Evolutionary conservation across 2,329 filamentous ascomycete genomes (phyloP).

Genomic region (Aspergillus eucalypticola): DNA sequence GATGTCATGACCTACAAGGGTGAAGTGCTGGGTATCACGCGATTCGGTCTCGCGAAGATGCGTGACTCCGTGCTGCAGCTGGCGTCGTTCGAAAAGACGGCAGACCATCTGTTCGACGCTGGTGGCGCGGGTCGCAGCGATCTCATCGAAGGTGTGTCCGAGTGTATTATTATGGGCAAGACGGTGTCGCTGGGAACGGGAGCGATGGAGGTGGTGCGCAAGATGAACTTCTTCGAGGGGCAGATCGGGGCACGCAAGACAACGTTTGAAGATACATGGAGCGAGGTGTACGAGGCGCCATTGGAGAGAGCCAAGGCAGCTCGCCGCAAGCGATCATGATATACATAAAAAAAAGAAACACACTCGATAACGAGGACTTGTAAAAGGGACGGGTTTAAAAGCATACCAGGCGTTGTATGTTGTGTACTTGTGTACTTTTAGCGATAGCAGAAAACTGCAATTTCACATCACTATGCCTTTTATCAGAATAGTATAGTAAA

Average conservation of each 20-base stretch:
- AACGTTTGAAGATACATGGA: conserved; percentile 67
- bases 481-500: too few relatives aligned
- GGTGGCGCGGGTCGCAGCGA: conserved; percentile 90
- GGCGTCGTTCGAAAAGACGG: conserved; percentile 96
- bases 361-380: too few relatives aligned
- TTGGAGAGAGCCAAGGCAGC: conserved; percentile 12
- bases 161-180: conserved; percentile 98
- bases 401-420: conserved; percentile 7
- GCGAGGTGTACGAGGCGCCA: conserved; percentile 15
- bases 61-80: conserved; percentile 90
- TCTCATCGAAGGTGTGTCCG: conserved; percentile 86
- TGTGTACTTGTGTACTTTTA: background rate
- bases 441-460: background rate
- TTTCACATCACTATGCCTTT: background rate
- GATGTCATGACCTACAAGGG: conserved; percentile 99
- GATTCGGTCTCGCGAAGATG: conserved; percentile 96
- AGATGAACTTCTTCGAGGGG: conserved; percentile 65
- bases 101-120: conserved; percentile 94
- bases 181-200: conserved; percentile 90
- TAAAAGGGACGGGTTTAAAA: conserved; percentile 11
- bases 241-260: conserved; percentile 60
- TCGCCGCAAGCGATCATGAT: conserved; percentile 3
- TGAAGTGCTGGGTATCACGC: conserved; percentile 92
- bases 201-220: conserved; percentile 82
- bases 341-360: background rate